Conservation (phyloP, 1,139 yeast species). For the Suhomyces chickasaworum region DNA sequence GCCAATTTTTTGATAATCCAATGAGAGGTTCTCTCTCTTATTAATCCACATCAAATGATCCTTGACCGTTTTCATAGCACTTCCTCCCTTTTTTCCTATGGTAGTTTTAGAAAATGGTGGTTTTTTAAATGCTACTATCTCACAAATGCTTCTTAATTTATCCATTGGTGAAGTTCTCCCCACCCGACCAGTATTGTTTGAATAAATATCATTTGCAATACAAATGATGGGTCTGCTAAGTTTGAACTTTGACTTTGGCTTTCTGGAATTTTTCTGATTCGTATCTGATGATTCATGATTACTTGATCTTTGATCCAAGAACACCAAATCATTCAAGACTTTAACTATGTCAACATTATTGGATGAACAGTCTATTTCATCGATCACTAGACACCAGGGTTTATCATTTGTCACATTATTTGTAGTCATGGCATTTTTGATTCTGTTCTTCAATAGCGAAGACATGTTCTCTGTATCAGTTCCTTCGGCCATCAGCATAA, state of each 20-base stretch:
- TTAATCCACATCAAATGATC: slow-evolving; percentile 40
- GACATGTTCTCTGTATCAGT: slow-evolving; percentile 37
- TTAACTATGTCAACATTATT: slow-evolving; percentile 75
- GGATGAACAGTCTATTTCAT: slow-evolving; percentile 89
- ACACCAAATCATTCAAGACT: slow-evolving; percentile 61
- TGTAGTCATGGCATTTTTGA: slow-evolving; percentile 70
- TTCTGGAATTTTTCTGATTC: slow-evolving; percentile 21
- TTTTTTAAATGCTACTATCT: slow-evolving; percentile 64
- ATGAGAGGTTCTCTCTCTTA: slow-evolving; percentile 33
- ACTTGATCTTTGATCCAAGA: slow-evolving; percentile 58
- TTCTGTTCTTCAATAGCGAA: slow-evolving; percentile 45
- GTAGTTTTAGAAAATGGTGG: slow-evolving; percentile 53
- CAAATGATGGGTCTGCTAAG: slow-evolving; percentile 86
- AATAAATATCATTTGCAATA: slow-evolving; percentile 84
- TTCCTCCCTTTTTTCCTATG: slow-evolving; percentile 34
- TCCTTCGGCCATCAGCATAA: slow-evolving; percentile 27
- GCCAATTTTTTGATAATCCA: slow-evolving; percentile 39
- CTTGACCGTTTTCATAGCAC: slow-evolving; percentile 42
- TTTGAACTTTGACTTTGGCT: slow-evolving; percentile 40
- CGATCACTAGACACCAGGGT: slow-evolving; percentile 82
- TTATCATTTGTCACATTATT: slow-evolving; percentile 55
- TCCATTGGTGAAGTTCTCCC: slow-evolving; percentile 53
- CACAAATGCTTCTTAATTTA: slow-evolving; percentile 70
- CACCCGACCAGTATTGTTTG: slow-evolving; percentile 37
- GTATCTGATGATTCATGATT: slow-evolving; percentile 24